Evolutionary conservation across 352 stramenopile species (phyloP), one percentile per base, ranked within the genome.

Genomic region (Sclerospora graminicola): DNA sequence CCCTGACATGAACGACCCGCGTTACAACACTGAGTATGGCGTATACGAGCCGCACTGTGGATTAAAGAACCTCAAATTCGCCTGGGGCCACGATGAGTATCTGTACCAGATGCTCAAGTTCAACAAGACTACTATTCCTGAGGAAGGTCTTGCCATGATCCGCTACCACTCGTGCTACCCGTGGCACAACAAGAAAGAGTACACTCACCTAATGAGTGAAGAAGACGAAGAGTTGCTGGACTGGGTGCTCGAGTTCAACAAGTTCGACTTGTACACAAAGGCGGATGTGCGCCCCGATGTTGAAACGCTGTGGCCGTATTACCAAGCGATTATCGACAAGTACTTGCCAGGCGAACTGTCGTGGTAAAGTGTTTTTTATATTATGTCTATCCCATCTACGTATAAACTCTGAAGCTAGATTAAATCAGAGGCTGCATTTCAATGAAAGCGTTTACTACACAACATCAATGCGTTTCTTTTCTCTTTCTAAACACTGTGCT

Each of bases 241-340:
- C 54, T 96, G 86, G 86, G 81, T 97, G 33, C 71, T 93, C 44
- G 73, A 89, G 59, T 96, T 97, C 56, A 95, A 96, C 65, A 88
- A 90, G 60, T 96, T 95, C 53, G 90, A 97, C 57, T 52, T 97
- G 18, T 97, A 97, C 70, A 97, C 84, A 14, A 96, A 97, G 51
- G 75, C 82, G 42, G 75, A 90, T 38, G 70, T 69, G 21, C 65
- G 78, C 37, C 79, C 77, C 2, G 73, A 90, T 41, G 71, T 93
- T 30, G 48, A 89, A 48, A 55, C 81, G 54, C 70, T 97, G 35
- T 96, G 84, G 85, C 85, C 82, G 2, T 96, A 96, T 62, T 97
- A 97, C 63, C 66, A 88, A 48, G 61, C 53, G 18, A 69, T 97
- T 47, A 89, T 97, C 31, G 81, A 96, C 56, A 97, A 96, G 56